Evolutionary conservation across 2,329 filamentous ascomycete species (phyloP), one percentile per base, ranked within the genome.

Genomic region (Fusarium hainanense): DNA sequence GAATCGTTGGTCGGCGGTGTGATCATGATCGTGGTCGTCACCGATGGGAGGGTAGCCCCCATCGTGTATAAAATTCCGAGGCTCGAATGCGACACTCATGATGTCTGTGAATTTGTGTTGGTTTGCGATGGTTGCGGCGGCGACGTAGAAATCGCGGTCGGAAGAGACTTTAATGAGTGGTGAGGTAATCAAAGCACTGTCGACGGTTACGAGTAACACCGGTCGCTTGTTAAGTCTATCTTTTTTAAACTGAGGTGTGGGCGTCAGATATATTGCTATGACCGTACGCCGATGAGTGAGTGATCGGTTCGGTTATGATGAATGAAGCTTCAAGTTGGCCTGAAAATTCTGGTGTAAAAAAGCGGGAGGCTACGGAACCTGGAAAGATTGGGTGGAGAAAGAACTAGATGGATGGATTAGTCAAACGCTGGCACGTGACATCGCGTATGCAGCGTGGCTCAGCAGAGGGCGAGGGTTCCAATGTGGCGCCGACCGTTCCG

Each of bases 71-170:
- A 86, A 85, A 69, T 77, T 81, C 62, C 85, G 79, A 25, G 82
- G 78, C 69, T 87, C 85, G 73, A 84, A 87, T 42, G 84, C 84
- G 71, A 87, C 83, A 68, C 81, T 84, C 84, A 87, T 86, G 50
- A 72, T 81, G 75, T 58, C 69, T 54, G 58, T 62, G 57, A 60
- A 54, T 56, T 51, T 63, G 48, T 51, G 51, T 49, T 11, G 54
- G 57, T 52, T 46, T 60, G 49, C 54, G 63, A 54, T 44, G 51
- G 40, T 63, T 42, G 13, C 43, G 42, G 23, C 46, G 50, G 58
- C 37, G 66, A 70, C 54, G 71, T 58, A 56, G 69, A 50, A 49
- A 64, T 62, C 56, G 67, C 67, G 47, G 54, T 55, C 51, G 54
- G 42, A 37, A 46, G 66, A 51, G 57, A 40, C 32, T 46, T 51